Evolutionary conservation across 495 filamentous ascomycete genomes (phyloP), one percentile per base, ranked within the genome.

Genomic region (Recurvomyces mirabilis): DNA sequence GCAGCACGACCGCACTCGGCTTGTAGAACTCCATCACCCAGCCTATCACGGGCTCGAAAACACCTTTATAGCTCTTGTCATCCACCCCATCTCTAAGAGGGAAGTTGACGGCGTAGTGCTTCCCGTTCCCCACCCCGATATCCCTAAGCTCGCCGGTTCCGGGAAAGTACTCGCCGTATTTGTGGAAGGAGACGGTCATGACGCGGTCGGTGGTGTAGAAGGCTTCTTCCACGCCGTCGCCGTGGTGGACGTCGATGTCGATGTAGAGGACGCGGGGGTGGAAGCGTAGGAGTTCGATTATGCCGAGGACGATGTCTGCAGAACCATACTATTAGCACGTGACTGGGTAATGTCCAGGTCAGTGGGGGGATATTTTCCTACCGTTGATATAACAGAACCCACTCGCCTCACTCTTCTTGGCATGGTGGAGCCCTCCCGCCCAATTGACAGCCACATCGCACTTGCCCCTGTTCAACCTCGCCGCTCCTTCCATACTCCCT

Each of bases 331-430:
- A 15, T 44, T 37, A 50, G 32, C 20, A 30, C 7, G 17, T 6
- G 9, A 22, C 12, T 17, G 12, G 19, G 5, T 19, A n/a, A n/a
- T 37, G 14, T 6, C 4, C 3, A 25, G 7, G 13, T 40, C 24
- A 18, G 39, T 36, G 9, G 22, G 19, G 34, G 14, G 4, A 19
- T n/a, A 24, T 0, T 37, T 13, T 57, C 71, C 47, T 70, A 91
- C 87, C 87, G 61, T 98, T 98, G 54, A 98, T 83, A 60, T 98
- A 98, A 65, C 91, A 98, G 65, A 98, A 98, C 13, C 91, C 91
- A 57, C 82, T 88, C 19, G 91, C 91, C 66, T 96, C 93, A 48
- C 84, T 87, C 64, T 93, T 89, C 61, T 98, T 96, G 22, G 91
- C 91, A 61, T 98, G 91, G 65, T 98, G 91, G 24, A 98, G 75